Conservation (phyloP, 768 basidiomycete species). For the Collybiopsis confluens region DNA sequence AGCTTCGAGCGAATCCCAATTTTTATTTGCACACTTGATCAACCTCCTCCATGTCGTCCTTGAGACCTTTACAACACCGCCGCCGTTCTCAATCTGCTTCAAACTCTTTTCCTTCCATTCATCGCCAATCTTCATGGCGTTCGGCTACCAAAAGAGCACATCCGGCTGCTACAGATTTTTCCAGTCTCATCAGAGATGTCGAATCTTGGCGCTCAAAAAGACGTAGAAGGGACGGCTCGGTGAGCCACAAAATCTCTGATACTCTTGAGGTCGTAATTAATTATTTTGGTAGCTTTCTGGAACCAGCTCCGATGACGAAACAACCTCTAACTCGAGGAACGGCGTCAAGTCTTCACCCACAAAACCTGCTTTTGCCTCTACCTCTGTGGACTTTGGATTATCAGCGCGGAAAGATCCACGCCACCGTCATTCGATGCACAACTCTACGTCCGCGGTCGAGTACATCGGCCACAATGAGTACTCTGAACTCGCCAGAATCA, state of each 20-base stretch:
- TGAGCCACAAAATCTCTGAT: slow-evolving; percentile 23
- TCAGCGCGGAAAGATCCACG: slow-evolving; percentile 24
- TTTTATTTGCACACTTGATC: slow-evolving; percentile 11
- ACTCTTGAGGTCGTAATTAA: not conserved
- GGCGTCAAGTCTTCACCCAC: slow-evolving; percentile 19
- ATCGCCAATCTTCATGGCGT: slow-evolving; percentile 34
- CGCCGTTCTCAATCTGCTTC: slow-evolving; percentile 53
- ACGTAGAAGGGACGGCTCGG: slow-evolving; percentile 43
- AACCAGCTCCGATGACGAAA: slow-evolving; percentile 18
- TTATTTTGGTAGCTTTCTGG: slow-evolving; percentile 7
- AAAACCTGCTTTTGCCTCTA: slow-evolving; percentile 38
- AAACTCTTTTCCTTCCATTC: slow-evolving; percentile 31
- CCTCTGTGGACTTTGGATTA: slow-evolving; percentile 47
- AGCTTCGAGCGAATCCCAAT: not conserved
- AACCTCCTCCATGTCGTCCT: slow-evolving; percentile 28
- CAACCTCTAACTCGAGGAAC: slow-evolving; percentile 11
- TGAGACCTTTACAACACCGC: slow-evolving; percentile 32
- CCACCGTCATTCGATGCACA: slow-evolving; percentile 15
- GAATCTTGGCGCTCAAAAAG: slow-evolving; percentile 55
- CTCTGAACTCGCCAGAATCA: slow-evolving; percentile 39
- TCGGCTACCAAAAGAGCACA: slow-evolving; percentile 46
- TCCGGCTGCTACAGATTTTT: slow-evolving; percentile 17
- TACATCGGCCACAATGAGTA: slow-evolving; percentile 14
- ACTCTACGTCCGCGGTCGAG: slow-evolving; percentile 18
- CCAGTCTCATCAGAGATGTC: slow-evolving; percentile 42